Base-by-base conservation (phyloP, 805 yeast species). In the Tetrapisispora pingtungensis region DNA sequence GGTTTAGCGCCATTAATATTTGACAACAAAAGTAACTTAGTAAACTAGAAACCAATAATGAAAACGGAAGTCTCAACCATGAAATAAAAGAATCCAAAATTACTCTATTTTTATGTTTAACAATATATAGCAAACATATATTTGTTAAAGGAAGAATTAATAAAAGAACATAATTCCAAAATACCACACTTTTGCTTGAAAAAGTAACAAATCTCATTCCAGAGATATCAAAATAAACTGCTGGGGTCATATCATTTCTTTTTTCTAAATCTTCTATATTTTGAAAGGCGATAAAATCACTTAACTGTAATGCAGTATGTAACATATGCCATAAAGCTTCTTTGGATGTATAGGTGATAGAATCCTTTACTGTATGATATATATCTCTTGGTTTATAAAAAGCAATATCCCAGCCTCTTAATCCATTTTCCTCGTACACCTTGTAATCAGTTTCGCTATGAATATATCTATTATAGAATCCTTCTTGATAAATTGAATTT, bases 341-440 rank as follows among this genome's bases (percentile, higher is more conserved):
- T 47, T 72, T 75, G 17, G 81, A 67, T 13, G 85, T 73, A 47
- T 79, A 77, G 40, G 71, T 68, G 38, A 84, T 81, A 40, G 75
- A 75, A 61, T 89, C 97, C 38, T 77, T 70, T 14, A 68, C 64
- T 1, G 97, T 89, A 58, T 89, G 97, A 54, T 89, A 89, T 35
- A 84, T 63, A 42, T 84, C 77, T 55, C 97, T 73, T 20, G 96
- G 95, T 55, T 78, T 81, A 60, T 76, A 87, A 61, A 89, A 89
- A 1, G 96, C 96, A 53, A 89, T 75, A 63, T 89, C 97, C 57
- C 88, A 72, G 10, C 97, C 97, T 50, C 95, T 72, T 42, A 86
- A 59, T 0, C 93, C 95, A 41, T 73, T 64, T 44, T 73, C 71
- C 36, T 66, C 61, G 58, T 87, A 89, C 3, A 86, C 77, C 49